Base-by-base conservation (phyloP, 2,329 filamentous ascomycete genomes). In the Phoma herbarum region DNA sequence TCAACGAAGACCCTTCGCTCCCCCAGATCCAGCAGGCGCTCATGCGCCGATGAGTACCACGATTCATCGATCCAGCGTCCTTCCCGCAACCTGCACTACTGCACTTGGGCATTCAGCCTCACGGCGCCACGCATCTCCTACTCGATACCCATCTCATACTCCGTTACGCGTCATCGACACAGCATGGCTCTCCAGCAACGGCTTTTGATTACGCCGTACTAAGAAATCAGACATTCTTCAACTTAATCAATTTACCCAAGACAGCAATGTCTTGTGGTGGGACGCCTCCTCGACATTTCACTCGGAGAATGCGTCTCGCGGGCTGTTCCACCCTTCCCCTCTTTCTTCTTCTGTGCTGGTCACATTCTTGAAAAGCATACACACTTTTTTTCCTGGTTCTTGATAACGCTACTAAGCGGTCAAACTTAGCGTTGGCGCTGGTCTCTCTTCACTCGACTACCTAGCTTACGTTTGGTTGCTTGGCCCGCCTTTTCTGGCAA, bases 1-100 rank as follows among this genome's bases (percentile, higher is more conserved):
- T 88, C 43, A 76, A 77, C 35, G 86, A 89, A 61, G 86, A 88
- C 67, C 86, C 86, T 3, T 79, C 83, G 8, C 75, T 88, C 57
- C 77, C 79, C 16, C 77, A 78, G 20, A 85, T 87, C 46, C 79
- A 78, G 61, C 76, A 77, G 45, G 67, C 71, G 29, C 65, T 77
- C 50, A 65, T 75, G 67, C 69, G 72, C 62, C 71, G 69, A 68
- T 74, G 65, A 60, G 50, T 43, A 18, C 25, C 14, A 45, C 44
- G 50, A 44, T 26, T 26, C 23, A 26, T 42, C 50, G 52, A 52
- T 52, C 44, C 51, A 39, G 48, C 25, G 25, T 44, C 37, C 33
- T 43, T 62, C 46, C 37, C 33, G 35, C 59, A 33, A 53, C 31
- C 35, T 54, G 55, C 48, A 31, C 22, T 44, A 44, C 46, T 46